Evolutionary conservation across 2,329 filamentous ascomycete species (phyloP).

Genomic region (Diaporthe longicolla): DNA sequence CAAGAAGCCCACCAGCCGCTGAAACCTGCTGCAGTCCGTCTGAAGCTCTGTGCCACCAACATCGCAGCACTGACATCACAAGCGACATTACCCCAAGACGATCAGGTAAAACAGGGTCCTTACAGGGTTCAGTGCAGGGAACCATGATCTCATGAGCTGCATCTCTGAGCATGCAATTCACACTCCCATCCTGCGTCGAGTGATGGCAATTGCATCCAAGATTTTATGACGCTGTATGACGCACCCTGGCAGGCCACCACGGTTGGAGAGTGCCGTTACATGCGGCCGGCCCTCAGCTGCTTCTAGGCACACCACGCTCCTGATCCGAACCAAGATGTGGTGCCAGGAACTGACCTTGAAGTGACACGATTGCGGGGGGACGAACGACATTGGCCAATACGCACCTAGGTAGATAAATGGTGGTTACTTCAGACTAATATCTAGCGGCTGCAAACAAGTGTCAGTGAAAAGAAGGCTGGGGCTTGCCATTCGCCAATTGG

Average conservation of each 20-base stretch:
- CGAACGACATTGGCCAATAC: slow-evolving; percentile 7
- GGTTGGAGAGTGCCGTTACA: slow-evolving; percentile 23
- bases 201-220: slow-evolving; percentile 27
- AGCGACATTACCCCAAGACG: slow-evolving; percentile 8
- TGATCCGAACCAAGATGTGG: background rate
- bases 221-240: slow-evolving; percentile 30
- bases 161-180: slow-evolving; percentile 20
- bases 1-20: background rate
- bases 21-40: slow-evolving; percentile 20
- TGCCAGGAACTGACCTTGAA: slow-evolving; percentile 5
- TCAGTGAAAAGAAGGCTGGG: background rate
- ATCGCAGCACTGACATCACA: slow-evolving; percentile 27
- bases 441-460: background rate
- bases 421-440: background rate
- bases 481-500: background rate
- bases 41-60: slow-evolving; percentile 16
- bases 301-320: slow-evolving; percentile 9
- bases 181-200: slow-evolving; percentile 13
- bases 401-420: background rate
- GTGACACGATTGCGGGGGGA: background rate
- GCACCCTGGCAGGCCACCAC: slow-evolving; percentile 7
- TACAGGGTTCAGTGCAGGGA: slow-evolving; percentile 6
- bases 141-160: slow-evolving; percentile 33
- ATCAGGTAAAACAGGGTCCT: slow-evolving; percentile 34
- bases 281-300: slow-evolving; percentile 14